These are phyloP conservation scores for Elsinoe arachidis DNA, from an alignment of 2,329 filamentous ascomycete species.

Conservation along the genomic window DNA sequence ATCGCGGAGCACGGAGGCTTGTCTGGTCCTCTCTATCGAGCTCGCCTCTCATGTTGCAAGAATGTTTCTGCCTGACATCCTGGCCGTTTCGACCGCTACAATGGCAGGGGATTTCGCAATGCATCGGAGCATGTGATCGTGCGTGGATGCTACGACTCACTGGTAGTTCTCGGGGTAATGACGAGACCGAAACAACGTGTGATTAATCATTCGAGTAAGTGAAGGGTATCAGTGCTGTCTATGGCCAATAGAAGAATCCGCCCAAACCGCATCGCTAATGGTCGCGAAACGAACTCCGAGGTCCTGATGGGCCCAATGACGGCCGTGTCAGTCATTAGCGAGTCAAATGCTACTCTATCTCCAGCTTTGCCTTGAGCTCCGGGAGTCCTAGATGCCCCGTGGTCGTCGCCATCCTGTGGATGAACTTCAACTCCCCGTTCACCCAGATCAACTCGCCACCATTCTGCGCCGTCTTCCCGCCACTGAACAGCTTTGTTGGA, in stretches of 20 bases:
- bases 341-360: neutral
- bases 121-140: neutral
- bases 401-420: conserved; percentile 28
- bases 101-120: neutral
- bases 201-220: neutral
- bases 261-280: too few species aligned
- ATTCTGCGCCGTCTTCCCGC: conserved; percentile 24
- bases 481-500: conserved; percentile 19
- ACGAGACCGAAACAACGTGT: neutral
- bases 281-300: neutral
- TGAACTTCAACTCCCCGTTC: conserved; percentile 27
- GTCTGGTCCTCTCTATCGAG: too few species aligned
- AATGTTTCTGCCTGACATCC: neutral
- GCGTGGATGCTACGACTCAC: too few species aligned
- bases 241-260: neutral
- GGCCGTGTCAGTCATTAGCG: neutral
- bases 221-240: conserved; percentile 3
- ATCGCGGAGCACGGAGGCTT: too few species aligned
- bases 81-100: neutral
- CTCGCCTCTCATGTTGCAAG: neutral
- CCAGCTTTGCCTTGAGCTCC: conserved; percentile 27
- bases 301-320: too few species aligned
- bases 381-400: conserved; percentile 28
- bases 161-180: neutral
- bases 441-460: conserved; percentile 33